Evolutionary conservation across 768 basidiomycete genomes (phyloP), one percentile per base, ranked within the genome.

Genomic region (Dacryopinax primogenitus): DNA sequence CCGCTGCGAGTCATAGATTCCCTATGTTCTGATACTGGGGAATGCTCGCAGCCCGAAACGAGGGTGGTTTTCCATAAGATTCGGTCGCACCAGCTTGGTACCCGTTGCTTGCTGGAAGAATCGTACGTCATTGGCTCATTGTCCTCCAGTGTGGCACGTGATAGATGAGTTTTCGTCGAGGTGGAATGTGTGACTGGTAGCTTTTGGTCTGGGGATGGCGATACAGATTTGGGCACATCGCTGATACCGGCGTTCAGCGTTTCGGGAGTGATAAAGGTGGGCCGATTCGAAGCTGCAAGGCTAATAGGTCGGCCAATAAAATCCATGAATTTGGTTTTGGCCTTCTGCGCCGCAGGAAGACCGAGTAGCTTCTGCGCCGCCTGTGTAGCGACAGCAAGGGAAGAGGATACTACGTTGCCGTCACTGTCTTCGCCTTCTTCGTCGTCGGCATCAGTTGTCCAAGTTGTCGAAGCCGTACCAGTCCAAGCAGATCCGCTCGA

Each of bases 61-160:
- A 87, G 78, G 0, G 86, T 90, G 3, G 86, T 80, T 73, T 90
- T 92, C 84, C 85, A 91, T 3, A 92, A 75, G 47, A 92, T 88
- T 21, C 90, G 84, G 72, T 92, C 90, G 70, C 90, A 92, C 90
- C 90, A 91, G 73, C 88, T 89, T 3, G 90, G 90, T 28, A 91
- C 90, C 21, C 90, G 84, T 70, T 84, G 82, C 73, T 92, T 91
- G 70, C 82, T 78, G 11, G 89, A 91, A 30, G 86, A 84, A 73
- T 92, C 90, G 70, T 90, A 91, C 84, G 18, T 86, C 87, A 69
- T 79, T 80, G 41, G 51, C 23, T 82, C 82, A 33, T 79, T 80
- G 0, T 77, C 73, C n/a, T 74, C 73, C n/a, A 65, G 18, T 11
- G 65, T n/a, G 34, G 76, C 74, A 30, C 76, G 74, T 2, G 51